These are phyloP conservation scores for Tolypocladium guangdongense DNA, from an alignment of 2,329 filamentous ascomycete genomes.

Conservation along the genomic window DNA sequence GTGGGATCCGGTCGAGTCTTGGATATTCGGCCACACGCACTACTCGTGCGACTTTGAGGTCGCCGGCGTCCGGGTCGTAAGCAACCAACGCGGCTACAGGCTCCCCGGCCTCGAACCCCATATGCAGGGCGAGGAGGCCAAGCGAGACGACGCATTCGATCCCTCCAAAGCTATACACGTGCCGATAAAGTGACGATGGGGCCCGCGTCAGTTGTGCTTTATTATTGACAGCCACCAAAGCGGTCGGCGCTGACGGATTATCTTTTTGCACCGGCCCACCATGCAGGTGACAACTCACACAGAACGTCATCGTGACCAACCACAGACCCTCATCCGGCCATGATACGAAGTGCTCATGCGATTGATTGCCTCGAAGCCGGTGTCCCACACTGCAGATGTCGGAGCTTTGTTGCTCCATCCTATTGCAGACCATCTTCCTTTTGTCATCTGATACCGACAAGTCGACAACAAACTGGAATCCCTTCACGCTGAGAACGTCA, in stretches of 20 bases:
- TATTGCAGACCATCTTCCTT: background rate
- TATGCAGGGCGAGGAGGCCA: background rate
- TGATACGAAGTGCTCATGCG: background rate
- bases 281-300: background rate
- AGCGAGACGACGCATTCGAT: background rate
- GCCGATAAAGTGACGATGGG: background rate
- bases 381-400: background rate
- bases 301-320: background rate
- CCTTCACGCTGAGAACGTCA: background rate
- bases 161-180: background rate
- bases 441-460: background rate
- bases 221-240: background rate
- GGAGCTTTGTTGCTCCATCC: background rate
- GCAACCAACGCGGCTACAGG: background rate
- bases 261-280: background rate
- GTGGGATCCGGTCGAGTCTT: background rate
- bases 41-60: background rate
- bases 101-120: background rate
- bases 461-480: background rate
- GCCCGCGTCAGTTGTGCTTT: too few species aligned
- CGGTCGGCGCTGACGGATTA: background rate
- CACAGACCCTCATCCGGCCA: background rate
- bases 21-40: background rate
- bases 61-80: background rate
- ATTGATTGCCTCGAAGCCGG: background rate